Evolutionary conservation across 2,329 filamentous ascomycete genomes (phyloP).

Genomic region (Aureobasidium sp.): DNA sequence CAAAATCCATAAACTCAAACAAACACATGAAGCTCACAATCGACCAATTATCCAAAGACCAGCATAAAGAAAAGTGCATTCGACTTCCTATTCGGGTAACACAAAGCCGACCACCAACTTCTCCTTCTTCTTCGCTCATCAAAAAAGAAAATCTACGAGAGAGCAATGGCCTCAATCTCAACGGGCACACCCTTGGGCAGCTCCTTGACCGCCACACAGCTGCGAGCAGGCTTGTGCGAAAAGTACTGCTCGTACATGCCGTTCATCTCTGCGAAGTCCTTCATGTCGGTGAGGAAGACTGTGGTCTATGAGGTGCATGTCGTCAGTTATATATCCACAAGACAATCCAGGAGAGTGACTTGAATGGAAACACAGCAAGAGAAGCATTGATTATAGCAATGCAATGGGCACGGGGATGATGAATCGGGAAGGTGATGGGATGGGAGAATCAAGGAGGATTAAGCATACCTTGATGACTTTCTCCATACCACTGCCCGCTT

Average conservation of each 20-base stretch:
- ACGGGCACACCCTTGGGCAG: conserved; percentile 80
- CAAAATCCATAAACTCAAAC: too few species aligned
- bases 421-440: neutral
- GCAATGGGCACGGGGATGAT: too few species aligned
- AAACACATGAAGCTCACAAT: too few species aligned
- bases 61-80: neutral
- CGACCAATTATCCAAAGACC: too few species aligned
- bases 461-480: conserved; percentile 88
- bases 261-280: conserved; percentile 81
- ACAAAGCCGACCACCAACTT: neutral
- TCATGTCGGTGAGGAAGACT: conserved; percentile 89
- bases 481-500: conserved; percentile 68
- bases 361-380: too few species aligned
- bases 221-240: conserved; percentile 74
- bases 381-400: too few species aligned
- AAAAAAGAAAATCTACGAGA: conserved; percentile 23
- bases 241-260: conserved; percentile 70
- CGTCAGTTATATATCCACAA: neutral
- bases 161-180: conserved; percentile 83
- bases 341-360: too few species aligned
- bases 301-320: conserved; percentile 31
- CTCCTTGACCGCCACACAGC: conserved; percentile 84
- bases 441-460: too few species aligned
- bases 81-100: conserved; percentile 10
- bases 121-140: too few species aligned